Evolutionary conservation across 345 rosid species (phyloP), one percentile per base, ranked within the genome.

Genomic region (Lepidium africanum): DNA sequence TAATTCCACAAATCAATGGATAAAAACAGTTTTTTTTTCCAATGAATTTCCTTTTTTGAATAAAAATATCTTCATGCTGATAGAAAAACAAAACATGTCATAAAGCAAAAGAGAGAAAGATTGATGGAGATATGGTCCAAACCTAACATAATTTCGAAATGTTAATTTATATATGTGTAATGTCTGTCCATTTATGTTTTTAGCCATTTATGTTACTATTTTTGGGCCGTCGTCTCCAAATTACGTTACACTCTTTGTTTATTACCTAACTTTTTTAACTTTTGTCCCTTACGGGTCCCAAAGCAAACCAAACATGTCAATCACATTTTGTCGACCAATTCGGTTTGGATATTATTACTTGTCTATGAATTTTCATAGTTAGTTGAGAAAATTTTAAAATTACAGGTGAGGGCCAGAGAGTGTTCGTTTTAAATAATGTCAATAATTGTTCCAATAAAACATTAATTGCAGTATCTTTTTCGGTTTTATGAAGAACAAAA

Each of bases 251-350:
- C 46, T 38, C 71, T 56, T 47, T 47, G 71, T 43, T 4, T 8
- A 23, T 50, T 50, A 65, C 67, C 71, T 33, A 58, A 66, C 72
- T 42, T 41, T 41, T 59, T 7, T 41, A 58, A 54, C 36, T 35
- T 10, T 66, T n/a, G n/a, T n/a, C n/a, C n/a, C n/a, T n/a, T n/a
- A n/a, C n/a, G n/a, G 62, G 36, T 59, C 56, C 72, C 72, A 50
- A 65, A 50, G 42, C 13, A 41, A 59, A 51, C 72, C 62, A 58
- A 51, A 59, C 72, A 66, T 73, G 62, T 73, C 47, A 10, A 59
- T 35, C 72, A 15, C 72, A 73, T 67, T 49, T 32, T 58, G 61
- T 73, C 72, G 76, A 41, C 46, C 50, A 32, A 39, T 65, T 73
- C 15, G 16, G 59, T 58, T 65, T 49, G 25, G 30, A 49, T 35